Evolutionary conservation across 495 filamentous ascomycete species (phyloP).

Genomic region (Hypoxylon fragiforme): DNA sequence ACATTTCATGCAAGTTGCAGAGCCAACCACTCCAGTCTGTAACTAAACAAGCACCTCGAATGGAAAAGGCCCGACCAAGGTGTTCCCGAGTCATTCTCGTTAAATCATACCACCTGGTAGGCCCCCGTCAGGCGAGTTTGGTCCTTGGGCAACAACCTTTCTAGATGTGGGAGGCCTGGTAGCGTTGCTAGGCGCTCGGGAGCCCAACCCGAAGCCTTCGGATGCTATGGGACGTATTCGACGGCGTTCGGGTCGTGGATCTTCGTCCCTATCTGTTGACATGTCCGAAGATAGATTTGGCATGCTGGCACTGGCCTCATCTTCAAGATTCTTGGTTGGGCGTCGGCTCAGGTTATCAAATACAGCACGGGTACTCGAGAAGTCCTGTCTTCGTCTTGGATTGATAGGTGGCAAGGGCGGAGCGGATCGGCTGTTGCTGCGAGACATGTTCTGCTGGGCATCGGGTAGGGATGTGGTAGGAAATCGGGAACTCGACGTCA

Average conservation of each 20-base stretch:
- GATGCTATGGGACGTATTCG: slow-evolving; percentile 59
- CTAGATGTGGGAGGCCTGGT: slow-evolving; percentile 41
- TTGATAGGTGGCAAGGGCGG: slow-evolving; percentile 73
- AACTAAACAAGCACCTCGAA: slow-evolving; percentile 23
- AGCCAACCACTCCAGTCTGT: slow-evolving; percentile 11
- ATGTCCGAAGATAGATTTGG: slow-evolving; percentile 29
- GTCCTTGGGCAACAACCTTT: slow-evolving; percentile 35
- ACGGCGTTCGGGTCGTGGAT: slow-evolving; percentile 46
- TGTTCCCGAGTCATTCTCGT: slow-evolving; percentile 15
- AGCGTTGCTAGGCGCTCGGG: slow-evolving; percentile 44
- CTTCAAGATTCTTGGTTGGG: slow-evolving; percentile 38
- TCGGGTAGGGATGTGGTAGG: slow-evolving; percentile 64
- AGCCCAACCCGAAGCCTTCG: slow-evolving; percentile 50
- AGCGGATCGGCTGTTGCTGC: slow-evolving; percentile 45
- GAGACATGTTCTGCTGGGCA: slow-evolving; percentile 25
- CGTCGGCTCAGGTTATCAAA: slow-evolving; percentile 54
- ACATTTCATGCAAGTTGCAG: slow-evolving; percentile 39
- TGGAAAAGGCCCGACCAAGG: slow-evolving; percentile 1
- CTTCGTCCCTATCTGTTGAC: slow-evolving; percentile 47
- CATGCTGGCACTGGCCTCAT: slow-evolving; percentile 21
- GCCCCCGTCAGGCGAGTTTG: slow-evolving; percentile 38
- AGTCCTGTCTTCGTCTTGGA: slow-evolving; percentile 64
- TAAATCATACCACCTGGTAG: slow-evolving; percentile 53
- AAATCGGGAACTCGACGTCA: slow-evolving; percentile 76
- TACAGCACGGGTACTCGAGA: slow-evolving; percentile 56